Conservation (phyloP, 139 green algal species). For the Coelastrella sp. region DNA sequence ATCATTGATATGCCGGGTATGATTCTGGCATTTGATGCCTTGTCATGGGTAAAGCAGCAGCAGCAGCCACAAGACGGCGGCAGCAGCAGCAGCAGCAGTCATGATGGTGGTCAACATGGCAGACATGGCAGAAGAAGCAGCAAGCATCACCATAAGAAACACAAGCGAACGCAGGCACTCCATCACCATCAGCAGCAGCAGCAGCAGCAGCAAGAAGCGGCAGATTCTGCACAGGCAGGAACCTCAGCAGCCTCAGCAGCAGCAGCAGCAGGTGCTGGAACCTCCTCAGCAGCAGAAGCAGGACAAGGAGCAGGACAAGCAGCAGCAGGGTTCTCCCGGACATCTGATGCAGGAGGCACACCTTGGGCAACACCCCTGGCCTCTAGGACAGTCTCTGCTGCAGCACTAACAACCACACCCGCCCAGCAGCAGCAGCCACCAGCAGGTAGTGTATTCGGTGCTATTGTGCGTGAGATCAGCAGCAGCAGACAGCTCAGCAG, state of each 20-base stretch:
- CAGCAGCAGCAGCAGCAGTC: neutral
- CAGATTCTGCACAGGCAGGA: neutral
- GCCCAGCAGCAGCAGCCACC: neutral
- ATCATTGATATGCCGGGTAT: constrained; percentile 11
- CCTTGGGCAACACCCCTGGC: neutral
- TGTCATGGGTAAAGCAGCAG: constrained; percentile 21
- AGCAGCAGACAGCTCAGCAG: neutral
- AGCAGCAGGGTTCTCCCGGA: neutral
- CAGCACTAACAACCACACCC: neutral
- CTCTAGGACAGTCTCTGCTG: neutral
- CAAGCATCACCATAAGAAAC: neutral
- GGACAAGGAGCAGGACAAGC: neutral
- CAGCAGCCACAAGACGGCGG: neutral
- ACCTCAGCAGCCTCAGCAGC: neutral
- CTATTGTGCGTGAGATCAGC: neutral
- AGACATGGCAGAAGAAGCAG: neutral
- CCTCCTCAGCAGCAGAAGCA: neutral
- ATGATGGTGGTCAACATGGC: neutral
- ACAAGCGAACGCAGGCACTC: neutral
- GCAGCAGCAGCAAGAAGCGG: neutral
- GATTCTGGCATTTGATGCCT: constrained; percentile 9
- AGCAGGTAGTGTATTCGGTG: neutral
- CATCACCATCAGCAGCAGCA: neutral
- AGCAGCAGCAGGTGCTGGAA: neutral
- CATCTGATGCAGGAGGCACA: neutral